Conservation (phyloP, 1,139 yeast species). For the Debaryomycetaceae sp. region DNA sequence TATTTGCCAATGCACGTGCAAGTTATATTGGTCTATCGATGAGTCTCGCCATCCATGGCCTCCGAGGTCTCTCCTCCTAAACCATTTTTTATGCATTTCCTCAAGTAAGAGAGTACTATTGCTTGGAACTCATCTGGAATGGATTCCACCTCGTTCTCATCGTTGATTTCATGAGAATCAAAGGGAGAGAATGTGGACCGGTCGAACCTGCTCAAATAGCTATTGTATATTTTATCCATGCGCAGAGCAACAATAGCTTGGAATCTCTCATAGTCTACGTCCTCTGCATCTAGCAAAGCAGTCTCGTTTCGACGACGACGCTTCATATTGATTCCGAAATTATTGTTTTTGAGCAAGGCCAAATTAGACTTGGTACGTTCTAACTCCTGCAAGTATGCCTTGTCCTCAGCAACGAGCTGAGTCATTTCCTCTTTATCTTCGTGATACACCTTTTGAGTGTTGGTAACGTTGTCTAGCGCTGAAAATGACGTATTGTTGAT, state of each 20-base stretch:
- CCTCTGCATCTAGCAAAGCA: conserved; percentile 8
- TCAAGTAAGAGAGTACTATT: conserved; percentile 27
- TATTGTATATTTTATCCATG: conserved; percentile 23
- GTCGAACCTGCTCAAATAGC: conserved; percentile 10
- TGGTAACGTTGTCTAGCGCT: conserved; percentile 34
- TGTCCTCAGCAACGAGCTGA: conserved; percentile 33
- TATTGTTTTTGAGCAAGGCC: conserved; percentile 4
- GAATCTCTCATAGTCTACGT: conserved; percentile 28
- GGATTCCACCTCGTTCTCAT: conserved; percentile 12
- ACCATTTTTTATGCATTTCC: conserved; percentile 26
- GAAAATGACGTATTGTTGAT: conserved; percentile 43
- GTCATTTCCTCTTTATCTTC: conserved; percentile 43
- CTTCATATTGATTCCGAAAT: conserved; percentile 7
- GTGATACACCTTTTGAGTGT: conserved; percentile 36
- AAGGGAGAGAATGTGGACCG: conserved; percentile 1
- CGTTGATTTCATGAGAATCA: conserved; percentile 1
- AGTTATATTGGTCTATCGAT: not conserved
- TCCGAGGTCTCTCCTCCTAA: not conserved
- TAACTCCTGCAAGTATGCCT: conserved; percentile 25
- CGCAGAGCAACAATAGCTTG: conserved; percentile 20
- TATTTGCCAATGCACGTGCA: not conserved
- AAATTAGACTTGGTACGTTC: conserved; percentile 19
- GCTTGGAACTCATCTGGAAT: conserved; percentile 25
- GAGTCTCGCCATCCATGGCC: not conserved
- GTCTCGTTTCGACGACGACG: conserved; percentile 6